Evolutionary conservation across 495 filamentous ascomycete genomes (phyloP).

Genomic region (Daldinia caldariorum): DNA sequence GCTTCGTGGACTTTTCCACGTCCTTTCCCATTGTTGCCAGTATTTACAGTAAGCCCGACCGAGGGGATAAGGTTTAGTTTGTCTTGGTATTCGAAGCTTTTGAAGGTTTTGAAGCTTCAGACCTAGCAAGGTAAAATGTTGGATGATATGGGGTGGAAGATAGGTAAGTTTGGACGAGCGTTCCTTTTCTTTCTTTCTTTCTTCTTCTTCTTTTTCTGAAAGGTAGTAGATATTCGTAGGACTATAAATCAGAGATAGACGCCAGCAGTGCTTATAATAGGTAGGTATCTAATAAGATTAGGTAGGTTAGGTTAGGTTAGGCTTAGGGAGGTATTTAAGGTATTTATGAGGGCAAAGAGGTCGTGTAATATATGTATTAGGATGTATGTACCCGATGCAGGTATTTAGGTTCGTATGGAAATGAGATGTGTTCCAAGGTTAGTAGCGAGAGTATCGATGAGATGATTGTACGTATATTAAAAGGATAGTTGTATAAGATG

Average conservation of each 20-base stretch:
- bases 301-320: too few species aligned
- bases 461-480: not conserved
- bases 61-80: not conserved
- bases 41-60: conserved; percentile 8
- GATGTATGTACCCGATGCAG: too few species aligned
- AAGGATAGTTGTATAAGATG: not conserved
- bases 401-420: too few species aligned
- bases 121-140: not conserved
- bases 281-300: too few species aligned
- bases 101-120: too few species aligned
- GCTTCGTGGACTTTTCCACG: conserved; percentile 46
- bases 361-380: not conserved
- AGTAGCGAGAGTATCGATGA: not conserved
- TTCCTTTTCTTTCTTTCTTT: conserved; percentile 20
- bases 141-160: not conserved
- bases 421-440: not conserved
- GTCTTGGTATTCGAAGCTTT: not conserved
- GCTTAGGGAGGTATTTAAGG: not conserved
- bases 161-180: not conserved
- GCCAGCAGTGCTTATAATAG: not conserved
- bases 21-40: conserved; percentile 32
- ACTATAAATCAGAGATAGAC: conserved; percentile 15
- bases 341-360: not conserved
- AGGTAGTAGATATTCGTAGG: conserved; percentile 10
- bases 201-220: too few species aligned